Evolutionary conservation across 1,139 yeast genomes (phyloP).

Genomic region (Geotrichum candidum): DNA sequence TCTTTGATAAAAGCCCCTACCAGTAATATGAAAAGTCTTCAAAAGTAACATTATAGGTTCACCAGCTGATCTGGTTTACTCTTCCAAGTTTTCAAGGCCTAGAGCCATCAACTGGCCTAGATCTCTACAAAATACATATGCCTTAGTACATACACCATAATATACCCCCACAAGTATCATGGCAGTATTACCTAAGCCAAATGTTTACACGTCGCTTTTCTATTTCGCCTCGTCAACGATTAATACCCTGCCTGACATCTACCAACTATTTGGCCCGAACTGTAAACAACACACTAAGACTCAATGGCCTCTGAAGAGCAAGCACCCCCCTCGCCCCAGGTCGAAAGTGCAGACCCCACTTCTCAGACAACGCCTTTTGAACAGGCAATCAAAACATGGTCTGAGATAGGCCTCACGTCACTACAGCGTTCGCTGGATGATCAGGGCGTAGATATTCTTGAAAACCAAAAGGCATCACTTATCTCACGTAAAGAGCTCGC

Average conservation of each 20-base stretch:
- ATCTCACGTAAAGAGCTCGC: constrained; percentile 72
- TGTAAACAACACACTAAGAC: not conserved
- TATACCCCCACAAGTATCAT: not conserved
- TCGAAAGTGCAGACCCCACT: not conserved
- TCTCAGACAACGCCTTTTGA: constrained; percentile 36
- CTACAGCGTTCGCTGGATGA: constrained; percentile 69
- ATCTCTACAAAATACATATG: not conserved
- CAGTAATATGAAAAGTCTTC: too few species aligned
- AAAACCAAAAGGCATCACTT: constrained; percentile 60
- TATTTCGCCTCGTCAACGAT: not conserved
- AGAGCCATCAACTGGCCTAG: not conserved
- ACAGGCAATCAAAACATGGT: constrained; percentile 72
- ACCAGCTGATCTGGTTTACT: not conserved
- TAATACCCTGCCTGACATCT: not conserved
- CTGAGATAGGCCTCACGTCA: constrained; percentile 59
- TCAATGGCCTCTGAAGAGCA: constrained; percentile 3
- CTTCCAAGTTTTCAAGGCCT: not conserved
- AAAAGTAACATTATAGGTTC: too few species aligned
- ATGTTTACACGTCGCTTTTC: constrained; percentile 7
- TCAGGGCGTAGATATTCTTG: constrained; percentile 67
- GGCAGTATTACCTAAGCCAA: not conserved
- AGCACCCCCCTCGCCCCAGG: not conserved
- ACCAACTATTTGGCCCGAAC: not conserved
- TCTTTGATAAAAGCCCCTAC: too few species aligned
- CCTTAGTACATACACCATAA: not conserved